Evolutionary conservation across 768 basidiomycete species (phyloP), one percentile per base, ranked within the genome.

Genomic region (Coprinopsis strossmayeri): DNA sequence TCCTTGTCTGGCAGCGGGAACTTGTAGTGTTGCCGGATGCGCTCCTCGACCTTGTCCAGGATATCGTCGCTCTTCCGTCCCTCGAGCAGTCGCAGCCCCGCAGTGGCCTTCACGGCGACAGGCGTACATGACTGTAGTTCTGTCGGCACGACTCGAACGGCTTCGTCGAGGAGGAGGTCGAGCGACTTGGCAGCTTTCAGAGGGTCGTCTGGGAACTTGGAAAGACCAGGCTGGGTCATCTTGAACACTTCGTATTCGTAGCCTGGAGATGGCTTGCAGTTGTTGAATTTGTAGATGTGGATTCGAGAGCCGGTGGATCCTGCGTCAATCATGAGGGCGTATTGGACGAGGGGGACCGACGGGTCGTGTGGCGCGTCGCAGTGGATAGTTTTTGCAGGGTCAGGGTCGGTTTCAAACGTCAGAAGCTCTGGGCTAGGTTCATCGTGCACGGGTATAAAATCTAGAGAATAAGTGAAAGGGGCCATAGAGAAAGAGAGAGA

Each of bases 211-310:
- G 69, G 69, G 58, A 74, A 93, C 0, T 68, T 59, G 0, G 87
- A 91, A 2, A 98, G 69, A 0, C 95, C 94, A 0, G 90, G 91
- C 23, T 86, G 74, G 5, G 76, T 82, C 74, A 81, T 78, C 59
- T 78, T 78, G 76, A 97, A 98, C 5, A 87, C 86, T 61, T 99
- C 96, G 70, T 93, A 93, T 63, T 98, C 95, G 66, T 88, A 89
- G 18, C 71, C 61, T 1, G 92, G 82, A 0, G 86, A 79, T 0
- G 83, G 64, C 0, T 73, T 72, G 70, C 92, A 93, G 71, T 92
- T 84, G 76, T 95, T 77, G 80, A 98, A 97, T 62, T 96, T 98
- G 83, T 98, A 99, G 26, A 98, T 77, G 74, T 99, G 96, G 59
- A 98, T 93, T 15, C 96, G 81, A 0, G 94, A 96, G 17, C 95